phyloP scores from a whole-genome alignment of 768 basidiomycete species.

The Russula virescens region DNA sequence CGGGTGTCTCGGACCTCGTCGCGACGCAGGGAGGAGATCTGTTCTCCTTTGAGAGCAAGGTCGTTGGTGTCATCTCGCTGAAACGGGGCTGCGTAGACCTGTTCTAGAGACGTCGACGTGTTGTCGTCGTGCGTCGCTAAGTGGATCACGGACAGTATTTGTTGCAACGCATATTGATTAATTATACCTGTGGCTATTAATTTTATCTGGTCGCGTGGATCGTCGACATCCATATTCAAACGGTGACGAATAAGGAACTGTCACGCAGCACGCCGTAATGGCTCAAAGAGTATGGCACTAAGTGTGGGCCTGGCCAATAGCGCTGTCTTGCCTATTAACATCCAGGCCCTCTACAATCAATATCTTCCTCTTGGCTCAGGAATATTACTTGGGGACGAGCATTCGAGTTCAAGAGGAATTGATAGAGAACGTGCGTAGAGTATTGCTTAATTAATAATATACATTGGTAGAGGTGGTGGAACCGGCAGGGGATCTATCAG shows the following conservation, averaged over 20 bases:
- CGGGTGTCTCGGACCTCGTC: slow-evolving; percentile 28
- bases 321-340: background rate
- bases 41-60: slow-evolving; percentile 34
- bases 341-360: background rate
- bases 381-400: background rate
- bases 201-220: background rate
- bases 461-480: slow-evolving; percentile 10
- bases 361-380: background rate
- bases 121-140: background rate
- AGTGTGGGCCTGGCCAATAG: no score
- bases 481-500: slow-evolving; percentile 10
- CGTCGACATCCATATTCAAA: background rate
- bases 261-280: background rate
- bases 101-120: slow-evolving; percentile 24
- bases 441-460: slow-evolving; percentile 7
- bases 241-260: background rate
- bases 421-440: background rate
- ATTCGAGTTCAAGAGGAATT: no score
- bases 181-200: background rate
- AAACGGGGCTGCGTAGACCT: slow-evolving; percentile 30
- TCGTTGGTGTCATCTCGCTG: slow-evolving; percentile 33
- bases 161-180: background rate
- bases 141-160: background rate
- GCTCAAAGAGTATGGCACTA: no score
- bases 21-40: slow-evolving; percentile 34